Evolutionary conservation across 1,284 basidiomycete genomes (phyloP), one percentile per base, ranked within the genome.

Genomic region (Pholiota adiposa): DNA sequence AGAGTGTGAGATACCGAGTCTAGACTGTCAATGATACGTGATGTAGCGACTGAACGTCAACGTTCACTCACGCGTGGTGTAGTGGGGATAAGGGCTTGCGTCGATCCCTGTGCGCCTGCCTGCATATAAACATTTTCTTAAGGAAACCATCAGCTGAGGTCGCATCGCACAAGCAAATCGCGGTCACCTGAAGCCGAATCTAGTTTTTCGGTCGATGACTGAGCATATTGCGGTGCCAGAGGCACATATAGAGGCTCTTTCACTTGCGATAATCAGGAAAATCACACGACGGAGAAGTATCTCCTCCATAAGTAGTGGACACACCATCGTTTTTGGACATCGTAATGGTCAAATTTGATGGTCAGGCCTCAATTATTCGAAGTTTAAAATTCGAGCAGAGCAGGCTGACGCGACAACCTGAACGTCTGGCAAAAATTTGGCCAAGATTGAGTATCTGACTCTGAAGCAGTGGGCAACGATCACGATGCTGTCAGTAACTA

Each of bases 311-410:
- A 38, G 36, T 38, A 38, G 36, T n/a, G 36, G 36, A n/a, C 18
- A 34, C 27, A 61, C 60, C 56, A 44, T 58, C 43, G 7, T 27
- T 51, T 14, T 50, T 46, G 2, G 53, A 33, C 60, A 61, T 61
- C 25, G 44, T 1, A 46, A 14, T 46, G 14, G 18, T 14, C n/a
- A 16, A 3, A 38, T 4, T 7, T 38, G 36, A 31, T n/a, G 36
- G 16, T n/a, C 5, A 38, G 9, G 16, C 4, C 36, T 38, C 5
- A n/a, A 38, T 6, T 33, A 38, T 4, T 38, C 14, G 36, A 38
- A 3, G 4, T 7, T 38, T 38, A 14, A n/a, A 38, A 9, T 38
- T n/a, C 36, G 4, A 38, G 36, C 5, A 33, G 31, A 33, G 31
- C 12, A 12, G 12, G 12, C 12, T 33, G 31, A 33, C n/a, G n/a